A percentile compares a stretch with the other conserved stretches of the same genome.
Conservation (phyloP, 2,329 filamentous ascomycete species). For the Myriangium duriaei region DNA sequence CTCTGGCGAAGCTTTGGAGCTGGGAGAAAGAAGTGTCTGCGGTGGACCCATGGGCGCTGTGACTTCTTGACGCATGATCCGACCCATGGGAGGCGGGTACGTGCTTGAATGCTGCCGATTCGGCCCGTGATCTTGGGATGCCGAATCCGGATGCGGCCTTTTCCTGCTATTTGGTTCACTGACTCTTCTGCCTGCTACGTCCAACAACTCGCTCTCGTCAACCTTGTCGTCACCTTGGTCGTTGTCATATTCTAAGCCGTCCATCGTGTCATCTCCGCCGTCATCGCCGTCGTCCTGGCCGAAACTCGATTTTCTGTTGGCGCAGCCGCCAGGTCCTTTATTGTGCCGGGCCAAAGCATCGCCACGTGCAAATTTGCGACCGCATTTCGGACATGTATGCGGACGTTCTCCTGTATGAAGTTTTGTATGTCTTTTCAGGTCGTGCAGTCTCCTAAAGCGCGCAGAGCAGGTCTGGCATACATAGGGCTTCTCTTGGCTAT, state of each 20-base stretch:
- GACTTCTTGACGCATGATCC: slow-evolving; percentile 13
- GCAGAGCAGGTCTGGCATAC: slow-evolving; percentile 87
- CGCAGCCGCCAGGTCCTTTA: slow-evolving; percentile 90
- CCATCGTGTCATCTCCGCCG: slow-evolving; percentile 45
- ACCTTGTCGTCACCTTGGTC: slow-evolving; percentile 49
- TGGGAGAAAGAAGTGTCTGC: slow-evolving; percentile 21
- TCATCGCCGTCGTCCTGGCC: slow-evolving; percentile 54
- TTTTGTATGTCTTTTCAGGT: slow-evolving; percentile 91
- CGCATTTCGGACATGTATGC: slow-evolving; percentile 88
- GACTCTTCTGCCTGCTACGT: slow-evolving; percentile 40
- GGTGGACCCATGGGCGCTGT: slow-evolving; percentile 22
- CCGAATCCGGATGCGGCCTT: slow-evolving; percentile 52
- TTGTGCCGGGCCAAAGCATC: slow-evolving; percentile 91
- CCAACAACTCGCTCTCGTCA: slow-evolving; percentile 35
- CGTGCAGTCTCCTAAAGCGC: slow-evolving; percentile 83
- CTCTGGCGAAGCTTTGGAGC: slow-evolving; percentile 23
- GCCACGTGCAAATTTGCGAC: slow-evolving; percentile 85
- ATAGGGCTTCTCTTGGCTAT: slow-evolving; percentile 97
- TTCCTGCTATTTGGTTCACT: slow-evolving; percentile 63
- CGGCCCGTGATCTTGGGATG: slow-evolving; percentile 40
- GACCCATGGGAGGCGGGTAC: slow-evolving; percentile 56
- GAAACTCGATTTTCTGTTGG: slow-evolving; percentile 78
- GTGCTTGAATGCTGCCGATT: slow-evolving; percentile 60
- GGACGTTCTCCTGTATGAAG: slow-evolving; percentile 93
- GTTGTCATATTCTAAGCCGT: slow-evolving; percentile 46